Base-by-base conservation (phyloP, 1,284 basidiomycete species). In the Xanthoconium separans region DNA sequence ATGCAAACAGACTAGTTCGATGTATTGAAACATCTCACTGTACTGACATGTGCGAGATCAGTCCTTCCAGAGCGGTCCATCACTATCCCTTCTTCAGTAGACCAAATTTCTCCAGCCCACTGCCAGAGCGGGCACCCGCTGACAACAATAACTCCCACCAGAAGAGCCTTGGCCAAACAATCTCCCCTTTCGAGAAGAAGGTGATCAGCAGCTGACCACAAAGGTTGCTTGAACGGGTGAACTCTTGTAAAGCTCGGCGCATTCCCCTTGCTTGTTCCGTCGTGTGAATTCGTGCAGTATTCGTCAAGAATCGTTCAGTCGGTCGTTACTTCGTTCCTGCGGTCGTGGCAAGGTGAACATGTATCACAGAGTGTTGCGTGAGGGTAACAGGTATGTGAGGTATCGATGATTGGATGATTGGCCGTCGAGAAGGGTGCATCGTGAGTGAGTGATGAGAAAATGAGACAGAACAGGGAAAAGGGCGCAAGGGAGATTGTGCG, bases 241-340 rank as follows among this genome's bases (percentile, higher is more conserved):
- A 57, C 46, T 45, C 43, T 58, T 55, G 47, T 58, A 41, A 58
- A 54, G 50, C 56, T 65, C 51, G 63, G 62, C 52, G 51, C 27
- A 45, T 53, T 53, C 50, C 46, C 63, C 64, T 65, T 62, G 63
- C 57, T 61, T 56, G 41, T 57, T 66, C 61, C 56, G 59, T 62
- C 53, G 61, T 58, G 55, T 62, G 62, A 61, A 55, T 64, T 72
- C 69, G 60, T 71, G 55, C 56, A 64, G 53, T 60, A 65, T 75
- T 80, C 77, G 69, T 80, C 76, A 77, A 79, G 74, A 78, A 78
- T 76, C 70, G 47, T 70, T 67, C 68, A 58, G 56, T 71, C 63
- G 58, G 59, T 73, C 63, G 60, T 73, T 69, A 59, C 53, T 53
- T 74, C 73, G 67, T 75, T 65, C 65, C 69, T 70, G 69, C 71